phyloP scores from a whole-genome alignment of 345 rosid genomes.

The Syzygium aqueum region DNA sequence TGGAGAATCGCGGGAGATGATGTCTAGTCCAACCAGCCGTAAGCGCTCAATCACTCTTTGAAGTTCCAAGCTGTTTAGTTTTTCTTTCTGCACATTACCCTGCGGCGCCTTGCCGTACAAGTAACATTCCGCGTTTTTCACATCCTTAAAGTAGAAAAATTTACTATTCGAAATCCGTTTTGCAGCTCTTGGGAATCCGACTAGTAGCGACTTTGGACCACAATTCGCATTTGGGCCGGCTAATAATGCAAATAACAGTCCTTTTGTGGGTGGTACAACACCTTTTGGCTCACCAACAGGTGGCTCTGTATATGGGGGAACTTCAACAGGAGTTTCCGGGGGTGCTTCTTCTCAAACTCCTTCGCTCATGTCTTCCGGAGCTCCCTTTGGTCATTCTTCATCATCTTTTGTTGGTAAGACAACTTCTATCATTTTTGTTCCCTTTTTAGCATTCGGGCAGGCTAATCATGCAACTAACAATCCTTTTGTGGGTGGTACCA shows the following conservation, averaged over 20 bases:
- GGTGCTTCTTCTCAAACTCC: too few relatives aligned
- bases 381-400: too few relatives aligned
- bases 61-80: not conserved
- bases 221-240: slow-evolving; percentile 62
- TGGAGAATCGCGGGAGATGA: slow-evolving; percentile 10
- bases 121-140: not conserved
- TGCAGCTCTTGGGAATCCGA: slow-evolving; percentile 70
- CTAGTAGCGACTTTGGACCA: slow-evolving; percentile 7
- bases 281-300: too few relatives aligned
- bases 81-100: not conserved
- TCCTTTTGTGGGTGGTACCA: slow-evolving; percentile 21
- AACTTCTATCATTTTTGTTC: too few relatives aligned
- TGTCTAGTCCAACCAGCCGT: slow-evolving; percentile 56
- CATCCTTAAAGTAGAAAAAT: not conserved
- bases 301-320: too few relatives aligned
- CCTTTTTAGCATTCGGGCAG: too few relatives aligned
- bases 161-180: not conserved
- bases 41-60: slow-evolving; percentile 11
- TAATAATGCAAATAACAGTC: too few relatives aligned
- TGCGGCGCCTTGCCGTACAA: not conserved
- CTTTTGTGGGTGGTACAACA: too few relatives aligned
- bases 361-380: too few relatives aligned
- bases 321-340: too few relatives aligned
- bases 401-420: too few relatives aligned
- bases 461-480: too few relatives aligned